Conservation (phyloP, 441 rosid genomes). For the Pelargonium cotyledonis region DNA sequence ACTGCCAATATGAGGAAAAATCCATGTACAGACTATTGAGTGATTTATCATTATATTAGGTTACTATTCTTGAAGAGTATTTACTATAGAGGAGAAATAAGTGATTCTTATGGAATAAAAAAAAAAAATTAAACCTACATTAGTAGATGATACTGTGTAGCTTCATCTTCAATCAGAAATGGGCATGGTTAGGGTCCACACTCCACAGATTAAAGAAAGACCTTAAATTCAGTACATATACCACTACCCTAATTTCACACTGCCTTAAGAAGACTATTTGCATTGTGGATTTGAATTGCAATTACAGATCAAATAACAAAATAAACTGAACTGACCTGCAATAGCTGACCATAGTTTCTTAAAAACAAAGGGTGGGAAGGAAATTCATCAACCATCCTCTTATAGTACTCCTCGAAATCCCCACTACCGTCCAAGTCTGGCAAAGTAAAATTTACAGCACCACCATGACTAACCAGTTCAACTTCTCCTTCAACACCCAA, state of each 20-base stretch:
- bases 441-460: conserved; percentile 26
- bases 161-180: background rate
- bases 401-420: conserved; percentile 45
- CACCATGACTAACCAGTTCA: conserved; percentile 41
- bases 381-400: conserved; percentile 55
- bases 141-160: background rate
- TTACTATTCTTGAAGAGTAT: background rate
- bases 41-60: background rate
- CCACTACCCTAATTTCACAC: background rate
- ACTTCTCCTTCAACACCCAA: conserved; percentile 24
- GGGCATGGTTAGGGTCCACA: background rate
- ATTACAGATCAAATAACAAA: background rate
- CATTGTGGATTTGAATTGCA: background rate
- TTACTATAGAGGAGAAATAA: background rate
- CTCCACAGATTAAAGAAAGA: background rate
- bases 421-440: conserved; percentile 35
- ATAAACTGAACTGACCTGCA: conserved; percentile 39
- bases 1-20: background rate
- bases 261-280: background rate
- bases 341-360: conserved; percentile 59
- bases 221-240: background rate
- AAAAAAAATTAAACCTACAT: background rate
- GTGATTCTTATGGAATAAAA: background rate
- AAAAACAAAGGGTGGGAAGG: conserved; percentile 68
- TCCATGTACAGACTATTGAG: background rate